A percentile compares a stretch with the other conserved stretches of the same genome.
Conservation (phyloP, 345 rosid species). For the Atalantia buxifolia region DNA sequence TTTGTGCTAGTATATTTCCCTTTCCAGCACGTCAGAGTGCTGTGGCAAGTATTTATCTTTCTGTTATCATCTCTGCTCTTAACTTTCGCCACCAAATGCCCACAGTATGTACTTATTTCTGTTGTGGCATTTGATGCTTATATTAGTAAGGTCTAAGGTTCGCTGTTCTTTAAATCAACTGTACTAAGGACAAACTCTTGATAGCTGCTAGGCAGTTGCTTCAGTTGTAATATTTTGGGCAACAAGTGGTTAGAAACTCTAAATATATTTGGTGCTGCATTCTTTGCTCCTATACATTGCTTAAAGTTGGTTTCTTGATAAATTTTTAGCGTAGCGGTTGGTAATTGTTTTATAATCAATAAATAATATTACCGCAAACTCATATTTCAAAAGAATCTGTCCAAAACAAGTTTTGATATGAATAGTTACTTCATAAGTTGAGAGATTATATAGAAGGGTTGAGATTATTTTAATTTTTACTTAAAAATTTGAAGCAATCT, state of each 20-base stretch:
- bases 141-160: slow-evolving; percentile 6
- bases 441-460: no score
- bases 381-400: no score
- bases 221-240: not conserved
- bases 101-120: slow-evolving; percentile 2
- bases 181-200: not conserved
- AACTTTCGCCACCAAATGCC: not conserved
- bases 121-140: slow-evolving; percentile 14
- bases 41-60: not conserved
- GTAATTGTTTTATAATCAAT: no score
- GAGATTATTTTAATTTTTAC: no score
- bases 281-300: not conserved
- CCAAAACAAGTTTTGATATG: no score
- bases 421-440: no score
- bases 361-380: no score
- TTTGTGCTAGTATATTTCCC: not conserved
- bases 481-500: no score
- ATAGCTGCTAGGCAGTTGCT: not conserved
- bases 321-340: not conserved
- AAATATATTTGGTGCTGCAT: not conserved
- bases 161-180: not conserved
- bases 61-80: not conserved
- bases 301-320: not conserved
- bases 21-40: slow-evolving; percentile 1
- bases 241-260: slow-evolving; percentile 9